Percentiles rank a stretch among this genome's conserved stretches.
These are phyloP conservation scores for Penicillium occitanis DNA, from an alignment of 2,329 filamentous ascomycete species.

Conservation along the genomic window DNA sequence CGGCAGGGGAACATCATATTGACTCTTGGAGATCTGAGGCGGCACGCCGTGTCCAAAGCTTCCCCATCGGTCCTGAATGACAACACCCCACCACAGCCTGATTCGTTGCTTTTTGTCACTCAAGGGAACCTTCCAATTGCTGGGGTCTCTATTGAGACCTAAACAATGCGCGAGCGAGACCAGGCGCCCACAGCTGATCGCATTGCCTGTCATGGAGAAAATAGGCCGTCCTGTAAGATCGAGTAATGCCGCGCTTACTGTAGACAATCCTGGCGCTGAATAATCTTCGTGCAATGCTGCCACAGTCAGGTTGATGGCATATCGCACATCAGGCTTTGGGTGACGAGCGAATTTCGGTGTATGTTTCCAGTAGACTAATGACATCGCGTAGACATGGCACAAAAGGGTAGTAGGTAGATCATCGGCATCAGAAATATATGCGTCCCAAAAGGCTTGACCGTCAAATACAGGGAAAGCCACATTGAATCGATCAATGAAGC, in stretches of 20 bases:
- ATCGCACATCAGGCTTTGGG: constrained; percentile 58
- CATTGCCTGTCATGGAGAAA: constrained; percentile 60
- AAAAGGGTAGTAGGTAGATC: constrained; percentile 58
- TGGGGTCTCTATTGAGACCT: constrained; percentile 57
- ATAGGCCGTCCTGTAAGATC: constrained; percentile 62
- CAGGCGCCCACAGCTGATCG: constrained; percentile 54
- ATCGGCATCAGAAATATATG: constrained; percentile 47
- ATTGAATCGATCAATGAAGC: constrained; percentile 58
- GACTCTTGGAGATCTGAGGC: constrained; percentile 53
- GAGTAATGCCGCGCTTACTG: constrained; percentile 58
- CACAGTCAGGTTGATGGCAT: constrained; percentile 62
- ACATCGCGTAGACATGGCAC: constrained; percentile 59
- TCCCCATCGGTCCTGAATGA: constrained; percentile 58
- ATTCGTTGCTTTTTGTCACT: constrained; percentile 54
- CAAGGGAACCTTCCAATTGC: constrained; percentile 53
- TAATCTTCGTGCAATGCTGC: constrained; percentile 62
- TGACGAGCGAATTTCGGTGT: constrained; percentile 47
- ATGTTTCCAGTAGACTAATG: constrained; percentile 58
- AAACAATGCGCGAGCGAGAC: constrained; percentile 57
- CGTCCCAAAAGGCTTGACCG: constrained; percentile 53
- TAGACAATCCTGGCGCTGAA: constrained; percentile 58
- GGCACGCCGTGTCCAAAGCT: constrained; percentile 58
- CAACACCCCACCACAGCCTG: constrained; percentile 58
- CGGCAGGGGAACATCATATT: constrained; percentile 58
- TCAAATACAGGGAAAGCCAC: constrained; percentile 63